Conservation (phyloP, 1,139 yeast species). For the Hyphopichia burtonii region DNA sequence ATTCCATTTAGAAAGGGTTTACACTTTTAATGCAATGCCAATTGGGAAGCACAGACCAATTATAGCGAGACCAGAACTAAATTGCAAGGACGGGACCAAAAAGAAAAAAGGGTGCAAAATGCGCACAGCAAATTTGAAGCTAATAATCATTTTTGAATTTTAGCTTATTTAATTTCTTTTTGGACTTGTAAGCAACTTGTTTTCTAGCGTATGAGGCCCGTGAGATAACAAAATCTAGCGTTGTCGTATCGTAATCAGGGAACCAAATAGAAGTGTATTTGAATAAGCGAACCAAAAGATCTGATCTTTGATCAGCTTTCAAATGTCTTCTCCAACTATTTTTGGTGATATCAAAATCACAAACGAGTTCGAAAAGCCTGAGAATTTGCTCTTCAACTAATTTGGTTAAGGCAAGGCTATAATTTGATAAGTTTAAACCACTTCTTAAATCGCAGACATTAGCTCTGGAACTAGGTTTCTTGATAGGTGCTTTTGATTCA, state of each 20-base stretch:
- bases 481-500: no score
- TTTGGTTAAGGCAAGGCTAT: conserved; percentile 13
- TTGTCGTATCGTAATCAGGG: conserved; percentile 41
- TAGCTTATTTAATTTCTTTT: not conserved
- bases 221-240: conserved; percentile 61
- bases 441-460: conserved; percentile 13
- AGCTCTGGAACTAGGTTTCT: conserved; percentile 9
- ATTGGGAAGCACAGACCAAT: no score
- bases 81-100: not conserved
- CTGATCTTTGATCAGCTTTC: conserved; percentile 43
- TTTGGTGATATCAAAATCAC: conserved; percentile 63
- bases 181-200: not conserved
- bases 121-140: not conserved
- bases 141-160: not conserved
- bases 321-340: conserved; percentile 76
- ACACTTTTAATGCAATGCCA: no score
- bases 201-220: conserved; percentile 54
- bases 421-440: conserved; percentile 11
- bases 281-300: conserved; percentile 45
- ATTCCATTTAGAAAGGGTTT: no score
- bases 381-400: conserved; percentile 50
- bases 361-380: conserved; percentile 45
- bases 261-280: conserved; percentile 42
- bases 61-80: no score
- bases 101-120: not conserved